Conservation (phyloP, 2,329 filamentous ascomycete genomes). For the Clonostachys rosea region DNA sequence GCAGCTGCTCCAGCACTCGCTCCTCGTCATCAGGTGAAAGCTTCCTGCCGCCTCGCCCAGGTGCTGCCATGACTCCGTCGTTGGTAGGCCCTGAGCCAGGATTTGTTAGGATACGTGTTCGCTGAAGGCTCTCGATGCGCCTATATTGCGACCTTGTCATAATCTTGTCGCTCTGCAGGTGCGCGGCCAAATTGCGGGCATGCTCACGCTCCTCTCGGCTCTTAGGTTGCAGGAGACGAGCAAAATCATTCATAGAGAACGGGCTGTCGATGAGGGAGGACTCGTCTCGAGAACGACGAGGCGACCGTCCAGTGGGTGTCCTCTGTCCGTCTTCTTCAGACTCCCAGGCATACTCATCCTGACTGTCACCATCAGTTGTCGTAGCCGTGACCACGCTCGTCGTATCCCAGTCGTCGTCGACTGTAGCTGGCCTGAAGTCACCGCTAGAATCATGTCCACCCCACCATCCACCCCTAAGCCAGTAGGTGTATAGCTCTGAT, state of each 20-base stretch:
- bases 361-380: conserved; percentile 31
- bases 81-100: conserved; percentile 7
- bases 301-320: conserved; percentile 69
- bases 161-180: conserved; percentile 65
- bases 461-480: conserved; percentile 80
- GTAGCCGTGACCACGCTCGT: conserved; percentile 72
- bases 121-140: conserved; percentile 62
- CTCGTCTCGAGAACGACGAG: conserved; percentile 37
- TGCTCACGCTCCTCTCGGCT: conserved; percentile 75
- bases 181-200: conserved; percentile 75
- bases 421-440: conserved; percentile 59
- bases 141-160: conserved; percentile 79
- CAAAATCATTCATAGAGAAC: conserved; percentile 65
- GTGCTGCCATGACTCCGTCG: background rate
- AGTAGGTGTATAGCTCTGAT: conserved; percentile 75
- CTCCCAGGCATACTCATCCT: conserved; percentile 38
- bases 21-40: conserved; percentile 55
- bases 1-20: conserved; percentile 54
- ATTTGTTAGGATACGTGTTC: conserved; percentile 54
- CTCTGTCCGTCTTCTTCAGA: conserved; percentile 49
- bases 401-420: conserved; percentile 61
- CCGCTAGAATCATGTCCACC: conserved; percentile 77
- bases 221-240: conserved; percentile 75
- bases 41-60: conserved; percentile 22
- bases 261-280: conserved; percentile 59